Evolutionary conservation across 352 stramenopile genomes (phyloP).

Genomic region (Globisporangium echinulatum): DNA sequence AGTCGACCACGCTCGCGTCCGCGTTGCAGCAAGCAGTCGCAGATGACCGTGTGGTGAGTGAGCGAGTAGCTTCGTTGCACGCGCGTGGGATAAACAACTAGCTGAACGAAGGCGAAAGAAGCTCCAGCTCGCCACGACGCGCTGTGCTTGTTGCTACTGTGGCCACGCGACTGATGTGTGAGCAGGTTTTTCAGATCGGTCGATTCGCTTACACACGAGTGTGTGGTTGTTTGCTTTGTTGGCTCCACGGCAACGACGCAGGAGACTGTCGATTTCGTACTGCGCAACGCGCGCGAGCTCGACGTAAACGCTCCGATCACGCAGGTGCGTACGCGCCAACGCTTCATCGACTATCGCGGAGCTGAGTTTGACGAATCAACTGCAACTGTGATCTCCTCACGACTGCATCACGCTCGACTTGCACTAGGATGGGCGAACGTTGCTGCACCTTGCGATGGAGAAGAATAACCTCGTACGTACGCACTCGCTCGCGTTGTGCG

Average conservation of each 20-base stretch:
- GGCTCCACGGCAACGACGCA: not conserved
- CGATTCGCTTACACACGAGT: too few species aligned
- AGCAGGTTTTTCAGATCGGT: too few species aligned
- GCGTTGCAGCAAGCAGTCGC: conserved; percentile 18
- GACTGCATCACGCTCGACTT: not conserved
- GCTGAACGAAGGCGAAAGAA: too few species aligned
- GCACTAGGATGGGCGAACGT: conserved; percentile 25
- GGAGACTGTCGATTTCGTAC: conserved; percentile 10
- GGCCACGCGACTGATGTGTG: too few species aligned
- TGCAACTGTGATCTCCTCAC: too few species aligned
- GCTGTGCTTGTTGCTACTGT: too few species aligned
- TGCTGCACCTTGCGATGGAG: conserved; percentile 22
- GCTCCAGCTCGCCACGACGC: too few species aligned
- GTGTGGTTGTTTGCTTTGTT: not conserved
- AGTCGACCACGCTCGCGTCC: conserved; percentile 19
- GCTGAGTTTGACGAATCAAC: too few species aligned
- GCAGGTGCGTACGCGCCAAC: not conserved
- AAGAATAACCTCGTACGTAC: conserved; percentile 22
- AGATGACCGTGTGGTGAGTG: conserved; percentile 17
- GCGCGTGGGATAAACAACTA: too few species aligned
- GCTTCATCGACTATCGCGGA: not conserved
- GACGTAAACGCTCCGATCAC: conserved; percentile 5
- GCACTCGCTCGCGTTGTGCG: not conserved
- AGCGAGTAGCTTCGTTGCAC: not conserved
- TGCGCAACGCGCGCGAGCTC: conserved; percentile 4